Conservation (phyloP, 208 protist species). For the Crithidia brevicula region DNA sequence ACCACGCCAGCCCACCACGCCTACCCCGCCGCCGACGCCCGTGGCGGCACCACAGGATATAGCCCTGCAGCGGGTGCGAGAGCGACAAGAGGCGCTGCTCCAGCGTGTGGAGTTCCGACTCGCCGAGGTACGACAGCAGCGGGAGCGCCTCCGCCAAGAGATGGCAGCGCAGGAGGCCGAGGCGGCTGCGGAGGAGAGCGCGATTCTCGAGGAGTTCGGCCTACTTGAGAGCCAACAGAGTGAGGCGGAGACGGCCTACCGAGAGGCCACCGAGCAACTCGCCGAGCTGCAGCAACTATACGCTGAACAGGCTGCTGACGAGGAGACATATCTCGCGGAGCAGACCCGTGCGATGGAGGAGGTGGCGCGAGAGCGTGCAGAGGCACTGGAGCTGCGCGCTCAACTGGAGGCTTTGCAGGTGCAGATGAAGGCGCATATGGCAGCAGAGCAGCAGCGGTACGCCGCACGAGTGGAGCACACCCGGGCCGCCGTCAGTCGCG, state of each 20-base stretch:
- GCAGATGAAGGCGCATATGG: constrained; percentile 26
- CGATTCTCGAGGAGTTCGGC: constrained; percentile 14
- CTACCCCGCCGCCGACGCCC: not conserved
- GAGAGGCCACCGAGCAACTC: constrained; percentile 13
- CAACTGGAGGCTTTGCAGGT: constrained; percentile 26
- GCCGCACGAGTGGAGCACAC: constrained; percentile 5
- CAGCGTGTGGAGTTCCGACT: constrained; percentile 36
- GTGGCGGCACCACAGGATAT: constrained; percentile 8
- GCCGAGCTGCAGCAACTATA: constrained; percentile 13
- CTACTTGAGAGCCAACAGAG: constrained; percentile 26
- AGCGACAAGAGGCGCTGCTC: constrained; percentile 30
- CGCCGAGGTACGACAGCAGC: constrained; percentile 22
- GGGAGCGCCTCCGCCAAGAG: constrained; percentile 16
- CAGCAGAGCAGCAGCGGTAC: constrained; percentile 24
- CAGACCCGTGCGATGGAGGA: constrained; percentile 11
- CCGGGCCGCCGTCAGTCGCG: constrained; percentile 2
- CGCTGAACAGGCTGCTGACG: constrained; percentile 8
- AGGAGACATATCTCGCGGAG: constrained; percentile 18
- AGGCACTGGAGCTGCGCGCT: constrained; percentile 11
- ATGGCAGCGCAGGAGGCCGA: constrained; percentile 9
- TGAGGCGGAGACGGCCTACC: constrained; percentile 14
- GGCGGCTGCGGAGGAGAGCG: constrained; percentile 18
- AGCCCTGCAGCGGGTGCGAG: constrained; percentile 15
- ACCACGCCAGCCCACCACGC: not conserved
- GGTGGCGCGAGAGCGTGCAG: constrained; percentile 22